Base-by-base conservation (phyloP, 148 eudicot species). In the Oxyria digyna region DNA sequence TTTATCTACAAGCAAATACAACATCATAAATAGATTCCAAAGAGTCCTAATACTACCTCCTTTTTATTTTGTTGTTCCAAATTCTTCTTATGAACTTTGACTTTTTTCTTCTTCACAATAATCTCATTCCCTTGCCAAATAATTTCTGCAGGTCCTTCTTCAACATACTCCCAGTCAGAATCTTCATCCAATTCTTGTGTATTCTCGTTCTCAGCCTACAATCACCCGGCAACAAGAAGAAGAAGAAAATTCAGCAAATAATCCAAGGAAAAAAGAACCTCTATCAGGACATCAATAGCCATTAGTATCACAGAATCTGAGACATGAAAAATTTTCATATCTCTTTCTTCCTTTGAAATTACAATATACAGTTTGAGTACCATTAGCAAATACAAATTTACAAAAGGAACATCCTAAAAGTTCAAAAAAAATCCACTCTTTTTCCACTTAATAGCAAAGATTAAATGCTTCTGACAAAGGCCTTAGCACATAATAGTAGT, bases 81-180 rank as follows among this genome's bases (percentile, higher is more conserved):
- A 74, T 72, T 77, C 69, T 92, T 86, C 87, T 83, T 90, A 72
- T 81, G 94, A 69, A 90, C 97, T 75, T 67, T 86, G 62, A 94
- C 82, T 76, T 73, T 86, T 72, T 94, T 94, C 91, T 90, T 94
- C 81, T 86, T 88, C 65, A 94, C 96, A 76, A 90, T 94, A 32
- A 94, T 94, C 83, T 94, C 97, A 54, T 94, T 90, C 20, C 95
- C 98, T 83, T 87, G 88, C 97, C 95, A 94, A 74, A 94, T 94
- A 75, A 94, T 90, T 75, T 94, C 98, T 9, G 97, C 90, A 43
- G 97, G 98, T 40, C 98, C 97, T 62, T 93, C 96, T 76, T 90
- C 98, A 54, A 86, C 75, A 67, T 90, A 94, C 74, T 90, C 98
- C 92, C 92, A 94, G 3, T 79, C 86, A 45, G 82, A 81, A 38